phyloP scores from a whole-genome alignment of 768 basidiomycete genomes.

The Ramaria sp. region DNA sequence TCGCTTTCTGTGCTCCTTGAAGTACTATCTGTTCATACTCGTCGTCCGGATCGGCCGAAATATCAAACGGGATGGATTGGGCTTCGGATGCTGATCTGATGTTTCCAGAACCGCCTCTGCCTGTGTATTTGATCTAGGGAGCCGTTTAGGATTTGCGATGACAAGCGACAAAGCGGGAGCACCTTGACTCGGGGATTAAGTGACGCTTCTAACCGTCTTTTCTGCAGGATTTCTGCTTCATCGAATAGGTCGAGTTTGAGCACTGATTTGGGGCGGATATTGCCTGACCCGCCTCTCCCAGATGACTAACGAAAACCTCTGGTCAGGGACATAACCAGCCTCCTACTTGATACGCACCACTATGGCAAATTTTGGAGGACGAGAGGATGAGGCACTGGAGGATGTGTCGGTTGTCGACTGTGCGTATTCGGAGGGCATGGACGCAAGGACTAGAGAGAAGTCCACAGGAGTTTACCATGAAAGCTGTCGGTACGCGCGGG shows the following conservation, averaged over 20 bases:
- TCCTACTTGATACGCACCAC: background rate
- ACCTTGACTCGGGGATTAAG: constrained; percentile 5
- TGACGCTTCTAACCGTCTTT: background rate
- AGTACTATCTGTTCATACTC: background rate
- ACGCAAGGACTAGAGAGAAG: too few relatives aligned
- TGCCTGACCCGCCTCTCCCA: constrained; percentile 5
- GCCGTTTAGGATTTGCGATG: background rate
- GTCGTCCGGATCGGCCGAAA: constrained; percentile 5
- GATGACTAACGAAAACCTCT: background rate
- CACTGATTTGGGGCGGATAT: background rate
- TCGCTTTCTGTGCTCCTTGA: background rate
- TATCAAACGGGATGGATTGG: background rate
- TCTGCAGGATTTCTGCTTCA: constrained; percentile 1
- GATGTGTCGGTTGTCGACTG: too few relatives aligned
- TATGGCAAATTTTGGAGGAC: background rate
- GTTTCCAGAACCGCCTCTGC: constrained; percentile 3
- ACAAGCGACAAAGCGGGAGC: background rate
- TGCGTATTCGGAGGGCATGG: too few relatives aligned
- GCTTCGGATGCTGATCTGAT: background rate
- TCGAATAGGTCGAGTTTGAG: background rate
- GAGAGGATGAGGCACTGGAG: background rate
- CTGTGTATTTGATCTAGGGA: background rate
- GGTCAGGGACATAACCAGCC: background rate
- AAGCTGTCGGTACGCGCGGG: too few relatives aligned
- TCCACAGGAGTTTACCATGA: too few relatives aligned